A percentile compares a stretch with the other conserved stretches of the same genome.
These are phyloP conservation scores for Chaetoceros muelleri DNA, from an alignment of 108 stramenopile genomes.

Conservation along the genomic window DNA sequence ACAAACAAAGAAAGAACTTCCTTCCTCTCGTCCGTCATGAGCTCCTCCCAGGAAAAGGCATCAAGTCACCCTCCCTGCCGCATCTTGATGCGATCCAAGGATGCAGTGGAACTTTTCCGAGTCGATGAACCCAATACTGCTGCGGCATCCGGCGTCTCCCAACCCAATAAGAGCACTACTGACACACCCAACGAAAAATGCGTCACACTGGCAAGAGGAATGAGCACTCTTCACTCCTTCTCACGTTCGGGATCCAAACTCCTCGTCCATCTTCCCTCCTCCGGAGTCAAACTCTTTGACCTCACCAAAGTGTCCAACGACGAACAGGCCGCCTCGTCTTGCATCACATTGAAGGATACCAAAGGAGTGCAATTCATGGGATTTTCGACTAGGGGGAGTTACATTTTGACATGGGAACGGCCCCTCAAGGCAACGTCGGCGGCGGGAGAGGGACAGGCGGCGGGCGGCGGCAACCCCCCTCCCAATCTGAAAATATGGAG, in stretches of 20 bases:
- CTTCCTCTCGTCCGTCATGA: constrained; percentile 13
- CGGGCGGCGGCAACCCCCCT: constrained; percentile 22
- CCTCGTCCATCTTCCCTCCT: constrained; percentile 38
- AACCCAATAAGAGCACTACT: neutral
- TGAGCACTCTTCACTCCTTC: constrained; percentile 35
- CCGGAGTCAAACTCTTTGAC: constrained; percentile 34
- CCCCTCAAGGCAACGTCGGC: constrained; percentile 1
- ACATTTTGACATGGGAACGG: constrained; percentile 80
- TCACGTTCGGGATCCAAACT: constrained; percentile 37
- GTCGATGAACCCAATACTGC: constrained; percentile 18
- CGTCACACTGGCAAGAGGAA: constrained; percentile 29
- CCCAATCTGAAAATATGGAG: constrained; percentile 81
- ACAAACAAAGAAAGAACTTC: neutral
- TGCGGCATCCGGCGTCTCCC: no score
- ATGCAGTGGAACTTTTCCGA: constrained; percentile 49
- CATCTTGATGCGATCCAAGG: constrained; percentile 61
- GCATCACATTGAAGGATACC: constrained; percentile 28
- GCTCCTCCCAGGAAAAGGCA: no score
- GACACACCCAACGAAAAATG: constrained; percentile 14
- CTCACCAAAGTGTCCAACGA: neutral
- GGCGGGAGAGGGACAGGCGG: neutral
- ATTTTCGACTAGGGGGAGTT: constrained; percentile 73
- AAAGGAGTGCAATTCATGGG: constrained; percentile 49
- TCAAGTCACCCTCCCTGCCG: constrained; percentile 12
- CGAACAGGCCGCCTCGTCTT: neutral